Evolutionary conservation across 2,329 filamentous ascomycete genomes (phyloP), one percentile per base, ranked within the genome.

Genomic region (Claviceps humidiphila): DNA sequence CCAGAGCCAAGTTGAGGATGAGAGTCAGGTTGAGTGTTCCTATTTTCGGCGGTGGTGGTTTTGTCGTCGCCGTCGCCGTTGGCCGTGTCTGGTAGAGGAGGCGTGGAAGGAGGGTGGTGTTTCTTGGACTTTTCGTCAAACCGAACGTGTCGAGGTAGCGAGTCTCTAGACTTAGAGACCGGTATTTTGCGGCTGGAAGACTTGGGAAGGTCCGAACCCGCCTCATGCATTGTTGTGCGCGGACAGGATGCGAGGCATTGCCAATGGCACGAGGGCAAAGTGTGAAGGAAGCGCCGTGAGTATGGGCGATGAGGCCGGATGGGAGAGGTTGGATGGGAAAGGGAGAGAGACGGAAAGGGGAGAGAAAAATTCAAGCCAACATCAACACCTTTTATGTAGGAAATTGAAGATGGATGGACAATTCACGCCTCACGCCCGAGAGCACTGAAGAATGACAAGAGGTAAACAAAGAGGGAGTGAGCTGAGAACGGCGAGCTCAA

Each of bases 121-220:
- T 47, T 47, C 16, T 51, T 45, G 24, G 46, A 9, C 37, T 51
- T 42, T 13, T 51, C 34, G 17, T 53, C 59, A 48, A 68, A 68
- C 37, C 59, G 66, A 53, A 67, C 66, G 52, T 67, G 65, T 47
- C 64, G 65, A 57, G 58, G 61, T 53, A 57, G 49, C 41, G 61
- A 56, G 24, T 59, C 54, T n/a, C 16, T 54, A 9, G 60, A 58
- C 48, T 62, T 64, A 30, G 58, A 54, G 37, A 61, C 63, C 46
- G 60, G 61, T 47, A 58, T 30, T 37, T 53, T 59, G 9, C 54
- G 57, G 57, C 63, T 67, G 55, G 62, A 61, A 16, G 65, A 63
- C 51, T 65, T 65, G 55, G 30, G 17, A 22, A 51, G 44, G 16
- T 58, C 57, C 37, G 52, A 52, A 49, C 55, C 50, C 51, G 56